These are phyloP conservation scores for Scopulariopsis brevicaulis DNA, from an alignment of 2,329 filamentous ascomycete species.

Conservation along the genomic window DNA sequence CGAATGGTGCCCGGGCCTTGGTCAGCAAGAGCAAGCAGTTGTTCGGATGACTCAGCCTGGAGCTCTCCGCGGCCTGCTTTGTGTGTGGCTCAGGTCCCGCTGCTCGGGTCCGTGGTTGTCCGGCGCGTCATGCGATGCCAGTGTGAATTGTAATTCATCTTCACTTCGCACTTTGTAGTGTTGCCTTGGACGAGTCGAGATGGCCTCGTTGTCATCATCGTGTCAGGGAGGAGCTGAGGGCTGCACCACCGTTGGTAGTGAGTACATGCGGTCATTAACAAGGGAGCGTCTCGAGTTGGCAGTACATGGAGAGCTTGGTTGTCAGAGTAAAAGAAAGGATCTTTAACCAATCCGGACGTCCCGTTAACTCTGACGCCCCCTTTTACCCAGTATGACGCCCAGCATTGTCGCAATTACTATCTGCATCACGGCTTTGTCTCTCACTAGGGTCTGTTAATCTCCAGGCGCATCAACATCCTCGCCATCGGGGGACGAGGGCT, in stretches of 20 bases:
- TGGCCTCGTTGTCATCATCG: background rate
- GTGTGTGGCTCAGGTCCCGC: background rate
- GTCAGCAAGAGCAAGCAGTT: background rate
- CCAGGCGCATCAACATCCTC: too few relatives aligned
- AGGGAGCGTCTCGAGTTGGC: too few relatives aligned
- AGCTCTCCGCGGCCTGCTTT: background rate
- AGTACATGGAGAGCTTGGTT: too few relatives aligned
- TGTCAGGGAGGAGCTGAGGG: background rate
- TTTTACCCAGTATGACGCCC: too few relatives aligned
- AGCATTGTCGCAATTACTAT: too few relatives aligned
- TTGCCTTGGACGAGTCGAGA: background rate
- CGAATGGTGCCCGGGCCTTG: constrained; percentile 3
- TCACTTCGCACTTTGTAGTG: background rate
- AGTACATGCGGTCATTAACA: too few relatives aligned
- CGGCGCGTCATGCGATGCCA: background rate
- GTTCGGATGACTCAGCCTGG: constrained; percentile 10
- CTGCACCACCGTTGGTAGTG: too few relatives aligned
- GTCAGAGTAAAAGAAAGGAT: too few relatives aligned
- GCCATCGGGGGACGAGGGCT: background rate
- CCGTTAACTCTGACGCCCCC: too few relatives aligned
- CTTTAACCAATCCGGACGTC: too few relatives aligned
- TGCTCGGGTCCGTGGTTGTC: background rate
- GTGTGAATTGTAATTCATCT: constrained; percentile 1
- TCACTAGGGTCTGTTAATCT: too few relatives aligned
- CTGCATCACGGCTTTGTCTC: too few relatives aligned